Conservation (phyloP, 108 stramenopile species). For the Mediolabrus comicus region DNA sequence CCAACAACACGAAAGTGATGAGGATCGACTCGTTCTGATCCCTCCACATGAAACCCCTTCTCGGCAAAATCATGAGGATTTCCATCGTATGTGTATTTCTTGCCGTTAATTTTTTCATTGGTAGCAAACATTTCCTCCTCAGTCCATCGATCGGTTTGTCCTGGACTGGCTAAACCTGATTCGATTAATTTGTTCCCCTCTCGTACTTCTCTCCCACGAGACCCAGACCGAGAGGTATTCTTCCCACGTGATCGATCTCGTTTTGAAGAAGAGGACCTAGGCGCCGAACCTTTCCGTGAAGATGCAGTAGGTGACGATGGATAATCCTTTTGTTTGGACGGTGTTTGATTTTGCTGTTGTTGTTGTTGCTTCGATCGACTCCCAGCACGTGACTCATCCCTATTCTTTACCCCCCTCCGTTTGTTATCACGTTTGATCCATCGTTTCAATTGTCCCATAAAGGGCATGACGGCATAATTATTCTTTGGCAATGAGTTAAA, state of each 20-base stretch:
- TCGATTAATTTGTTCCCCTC: conserved; percentile 50
- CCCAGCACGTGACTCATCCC: background rate
- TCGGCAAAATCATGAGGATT: conserved; percentile 87
- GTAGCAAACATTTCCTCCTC: conserved; percentile 86
- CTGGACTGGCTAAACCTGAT: conserved; percentile 57
- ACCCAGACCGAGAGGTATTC: conserved; percentile 17
- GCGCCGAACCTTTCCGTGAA: conserved; percentile 4
- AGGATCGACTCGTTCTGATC: conserved; percentile 59
- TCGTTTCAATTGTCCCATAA: conserved; percentile 53
- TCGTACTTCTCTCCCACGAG: conserved; percentile 42
- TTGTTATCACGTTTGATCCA: conserved; percentile 63
- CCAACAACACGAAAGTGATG: conserved; percentile 88
- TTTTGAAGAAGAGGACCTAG: conserved; percentile 7
- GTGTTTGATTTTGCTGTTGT: background rate
- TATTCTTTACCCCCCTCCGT: background rate
- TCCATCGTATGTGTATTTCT: conserved; percentile 78
- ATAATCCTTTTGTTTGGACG: conserved; percentile 12
- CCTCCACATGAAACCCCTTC: conserved; percentile 56
- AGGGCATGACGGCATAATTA: conserved; percentile 75
- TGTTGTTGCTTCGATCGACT: conserved; percentile 16
- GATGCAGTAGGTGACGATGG: background rate
- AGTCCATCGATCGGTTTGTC: conserved; percentile 70
- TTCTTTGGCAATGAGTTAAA: conserved; percentile 64
- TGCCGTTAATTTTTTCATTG: conserved; percentile 69
- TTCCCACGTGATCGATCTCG: conserved; percentile 17